Evolutionary conservation across 352 stramenopile species (phyloP), one percentile per base, ranked within the genome.

Genomic region (Phytopythium kandeliae): DNA sequence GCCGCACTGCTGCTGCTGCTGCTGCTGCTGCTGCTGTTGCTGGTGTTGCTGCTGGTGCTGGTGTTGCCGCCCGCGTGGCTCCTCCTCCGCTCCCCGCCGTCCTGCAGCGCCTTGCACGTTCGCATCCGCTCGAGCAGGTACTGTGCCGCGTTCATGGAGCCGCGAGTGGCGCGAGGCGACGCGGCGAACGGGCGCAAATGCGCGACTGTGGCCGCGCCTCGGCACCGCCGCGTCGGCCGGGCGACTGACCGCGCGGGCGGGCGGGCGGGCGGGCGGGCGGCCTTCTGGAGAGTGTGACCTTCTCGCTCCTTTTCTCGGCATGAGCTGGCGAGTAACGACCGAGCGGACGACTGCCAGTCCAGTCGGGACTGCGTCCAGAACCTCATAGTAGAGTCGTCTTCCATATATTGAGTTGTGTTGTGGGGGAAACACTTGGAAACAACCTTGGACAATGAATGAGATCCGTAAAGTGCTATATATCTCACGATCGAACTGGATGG

Each of bases 101-200:
- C 74, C 19, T 76, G 57, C 47, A 78, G 51, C 40, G 69, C 62
- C 58, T 85, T 86, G 63, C 77, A 87, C 38, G 65, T 86, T 38
- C 78, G 78, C 72, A 92, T 88, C 53, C 78, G 76, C n/a, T 78
- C 58, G 52, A 92, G 51, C 6, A 92, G 55, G 51, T 87, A 88
- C 24, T 89, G 73, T 13, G 69, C 75, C 12, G 71, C 58, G 56
- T 84, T 80, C 75, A 86, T 86, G 45, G 55, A n/a, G 28, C n/a
- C 51, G 55, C 41, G 33, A 42, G 38, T n/a, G n/a, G n/a, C n/a
- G 30, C 37, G 21, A 31, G 19, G 19, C 16, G 28, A 51, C n/a
- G n/a, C n/a, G n/a, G n/a, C n/a, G 28, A 31, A 8, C 45, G n/a
- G 45, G 30, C n/a, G n/a, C n/a, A 38, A 51, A 46, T 31, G 17